phyloP scores from a whole-genome alignment of 2,329 filamentous ascomycete species.

The Fusarium solani-melongenae region DNA sequence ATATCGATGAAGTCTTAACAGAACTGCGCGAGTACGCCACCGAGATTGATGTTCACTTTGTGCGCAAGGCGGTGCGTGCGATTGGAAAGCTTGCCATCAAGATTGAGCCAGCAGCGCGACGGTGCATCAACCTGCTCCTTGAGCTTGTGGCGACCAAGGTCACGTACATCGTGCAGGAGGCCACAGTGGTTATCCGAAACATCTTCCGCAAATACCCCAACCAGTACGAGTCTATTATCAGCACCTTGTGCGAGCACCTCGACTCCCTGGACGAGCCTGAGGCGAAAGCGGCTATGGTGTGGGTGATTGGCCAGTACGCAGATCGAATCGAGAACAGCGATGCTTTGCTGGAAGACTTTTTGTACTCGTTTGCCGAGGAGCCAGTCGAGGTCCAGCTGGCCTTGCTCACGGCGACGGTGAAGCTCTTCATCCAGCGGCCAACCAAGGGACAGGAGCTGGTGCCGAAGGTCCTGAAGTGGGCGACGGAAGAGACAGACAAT shows the following conservation, averaged over 20 bases:
- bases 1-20: constrained; percentile 94
- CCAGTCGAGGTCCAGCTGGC: constrained; percentile 95
- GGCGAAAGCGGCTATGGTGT: constrained; percentile 98
- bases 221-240: constrained; percentile 97
- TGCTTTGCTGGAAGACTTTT: constrained; percentile 90
- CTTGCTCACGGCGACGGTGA: constrained; percentile 94
- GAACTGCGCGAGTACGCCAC: constrained; percentile 97
- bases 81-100: constrained; percentile 99
- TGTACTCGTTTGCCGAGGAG: constrained; percentile 94
- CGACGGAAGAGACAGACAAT: constrained; percentile 99
- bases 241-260: constrained; percentile 93
- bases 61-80: constrained; percentile 94
- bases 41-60: constrained; percentile 98
- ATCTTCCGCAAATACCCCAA: constrained; percentile 99
- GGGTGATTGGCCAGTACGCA: constrained; percentile 98
- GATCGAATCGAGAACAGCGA: constrained; percentile 98
- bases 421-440: constrained; percentile 95
- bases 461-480: constrained; percentile 96
- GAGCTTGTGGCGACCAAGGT: constrained; percentile 98
- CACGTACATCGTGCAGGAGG: constrained; percentile 98
- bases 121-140: constrained; percentile 92
- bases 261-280: constrained; percentile 97
- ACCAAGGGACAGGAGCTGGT: constrained; percentile 95
- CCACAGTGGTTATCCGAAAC: constrained; percentile 97
- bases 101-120: constrained; percentile 90